Base-by-base conservation (phyloP, 331 rosid species). In the Rhamnella rubrinervis region DNA sequence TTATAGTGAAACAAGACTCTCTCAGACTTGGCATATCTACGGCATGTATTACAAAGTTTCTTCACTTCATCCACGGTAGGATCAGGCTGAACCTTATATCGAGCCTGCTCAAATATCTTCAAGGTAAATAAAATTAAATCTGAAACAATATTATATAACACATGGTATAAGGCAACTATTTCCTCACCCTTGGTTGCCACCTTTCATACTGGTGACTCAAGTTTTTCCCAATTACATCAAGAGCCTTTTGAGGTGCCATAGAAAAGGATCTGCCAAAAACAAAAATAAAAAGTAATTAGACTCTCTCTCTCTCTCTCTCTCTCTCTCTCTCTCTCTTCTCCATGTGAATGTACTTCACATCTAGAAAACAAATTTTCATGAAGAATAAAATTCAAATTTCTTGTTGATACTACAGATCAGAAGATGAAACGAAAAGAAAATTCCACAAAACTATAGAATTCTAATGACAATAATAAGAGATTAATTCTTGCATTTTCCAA, bases 21-120 rank as follows among this genome's bases (percentile, higher is more conserved):
- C 84, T 91, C 99, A 0, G 90, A 78, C 85, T 95, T 95, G 31
- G 96, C 96, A 79, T 77, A 68, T 81, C 70, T 82, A 52, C 99
- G 96, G 78, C 96, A 91, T 40, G 96, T 82, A 70, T 85, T 89
- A 71, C 99, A 95, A 76, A 95, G 99, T 83, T 95, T 91, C 88
- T 95, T 95, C 65, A 95, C 97, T 85, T 95, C 99, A 57, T 95
- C 99, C 68, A 95, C 85, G 10, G 97, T 86, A 35, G 97, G 99
- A 86, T 95, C 99, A 66, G 85, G 99, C 71, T 95, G 99, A 79
- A 74, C 83, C 82, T 86, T 91, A 64, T 86, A 91, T 72, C 91
- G 95, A 66, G 99, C 99, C 99, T 95, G 87, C 77, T 69, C 51
- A 67, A 20, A 74, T 65, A 67, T 59, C 75, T 66, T 78, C 57